Evolutionary conservation across 495 filamentous ascomycete genomes (phyloP), one percentile per base, ranked within the genome.

Genomic region (Xylaria grammica): DNA sequence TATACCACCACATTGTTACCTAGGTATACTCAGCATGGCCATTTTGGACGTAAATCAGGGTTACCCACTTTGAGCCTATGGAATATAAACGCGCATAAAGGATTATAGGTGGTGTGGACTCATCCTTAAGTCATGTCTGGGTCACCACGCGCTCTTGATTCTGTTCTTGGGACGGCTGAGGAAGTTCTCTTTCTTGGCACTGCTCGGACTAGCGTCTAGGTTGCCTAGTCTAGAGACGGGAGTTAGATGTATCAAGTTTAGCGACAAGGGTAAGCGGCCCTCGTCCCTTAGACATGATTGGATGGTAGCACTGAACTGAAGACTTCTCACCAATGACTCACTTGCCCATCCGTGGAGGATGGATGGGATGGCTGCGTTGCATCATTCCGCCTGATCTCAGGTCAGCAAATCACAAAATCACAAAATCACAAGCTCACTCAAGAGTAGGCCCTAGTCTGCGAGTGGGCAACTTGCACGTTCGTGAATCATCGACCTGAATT

Each of bases 271-370:
- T 66, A 60, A 57, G 30, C 30, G 17, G 7, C 42, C 52, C 40
- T 51, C 57, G 45, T 38, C 63, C 48, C 56, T 45, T 54, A 45
- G 57, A 46, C 45, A 17, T 57, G 53, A 62, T 50, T 45, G 52
- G 59, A 11, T 26, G 22, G 19, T 30, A 15, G 4, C 15, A n/a
- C 53, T 59, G 40, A 32, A 19, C 46, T 42, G 30, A 34, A 36
- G 27, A 56, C 42, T 51, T 55, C 58, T 61, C 58, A 54, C 46
- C 68, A 63, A 71, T 73, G 71, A 73, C 69, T 73, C 71, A 71
- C 68, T 57, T 50, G 49, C 63, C 63, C 62, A 57, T 42, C 63
- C 61, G 63, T 53, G 5, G 13, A 50, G 9, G 46, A 24, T 9
- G 6, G 26, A 46, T 46, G 7, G 36, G 22, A 62, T 49, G 58